A percentile compares a stretch with the other conserved stretches of the same genome.
These are phyloP conservation scores for Amanita pallidorosea DNA, from an alignment of 768 basidiomycete genomes.

Conservation along the genomic window DNA sequence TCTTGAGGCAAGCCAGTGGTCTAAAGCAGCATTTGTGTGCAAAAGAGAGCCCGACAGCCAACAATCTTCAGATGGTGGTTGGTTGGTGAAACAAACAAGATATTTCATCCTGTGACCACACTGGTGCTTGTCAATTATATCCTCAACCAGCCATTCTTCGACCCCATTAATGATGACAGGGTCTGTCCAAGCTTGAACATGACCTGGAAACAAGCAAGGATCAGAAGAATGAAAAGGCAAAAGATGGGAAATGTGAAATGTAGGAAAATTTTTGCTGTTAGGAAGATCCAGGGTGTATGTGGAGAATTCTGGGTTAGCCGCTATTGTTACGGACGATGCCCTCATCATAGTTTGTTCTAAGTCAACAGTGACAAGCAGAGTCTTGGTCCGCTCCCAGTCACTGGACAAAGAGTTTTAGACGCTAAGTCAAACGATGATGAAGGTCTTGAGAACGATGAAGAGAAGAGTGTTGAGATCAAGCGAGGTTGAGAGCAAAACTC, in stretches of 20 bases:
- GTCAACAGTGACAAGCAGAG: too few relatives aligned
- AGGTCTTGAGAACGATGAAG: too few relatives aligned
- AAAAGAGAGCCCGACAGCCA: conserved; percentile 23
- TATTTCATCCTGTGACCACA: too few relatives aligned
- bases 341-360: too few relatives aligned
- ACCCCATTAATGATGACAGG: neutral
- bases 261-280: neutral
- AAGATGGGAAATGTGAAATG: conserved; percentile 1
- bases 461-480: too few relatives aligned
- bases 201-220: conserved; percentile 3
- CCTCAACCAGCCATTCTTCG: conserved; percentile 6
- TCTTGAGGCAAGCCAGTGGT: too few relatives aligned
- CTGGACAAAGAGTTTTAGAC: too few relatives aligned
- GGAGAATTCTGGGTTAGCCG: neutral
- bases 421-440: too few relatives aligned
- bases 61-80: conserved; percentile 9
- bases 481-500: too few relatives aligned
- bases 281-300: conserved; percentile 8
- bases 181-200: neutral
- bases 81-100: conserved; percentile 9
- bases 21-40: conserved; percentile 17
- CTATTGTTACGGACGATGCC: too few relatives aligned
- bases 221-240: neutral
- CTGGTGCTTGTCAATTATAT: conserved; percentile 1
- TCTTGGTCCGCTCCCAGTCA: too few relatives aligned